Base-by-base conservation (phyloP, 768 basidiomycete genomes). In the Aureoboletus auriporus region DNA sequence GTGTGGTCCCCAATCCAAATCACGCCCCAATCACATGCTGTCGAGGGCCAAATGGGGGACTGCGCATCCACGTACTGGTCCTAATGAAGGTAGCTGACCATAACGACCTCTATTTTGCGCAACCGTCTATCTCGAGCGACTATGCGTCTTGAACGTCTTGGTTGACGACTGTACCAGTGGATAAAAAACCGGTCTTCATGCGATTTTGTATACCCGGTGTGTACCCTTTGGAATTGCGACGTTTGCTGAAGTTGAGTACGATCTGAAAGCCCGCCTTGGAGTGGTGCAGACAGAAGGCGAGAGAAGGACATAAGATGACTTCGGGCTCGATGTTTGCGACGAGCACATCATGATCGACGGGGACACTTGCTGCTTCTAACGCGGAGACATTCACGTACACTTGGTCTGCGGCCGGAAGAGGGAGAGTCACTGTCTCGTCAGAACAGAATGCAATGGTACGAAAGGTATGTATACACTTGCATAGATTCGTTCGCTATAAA, bases 201-300 rank as follows among this genome's bases (percentile, higher is more conserved):
- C 8, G 53, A 47, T 48, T 55, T 69, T 6, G 63, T 37, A 63
- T 49, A 0, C 47, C 57, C 0, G 74, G 74, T 0, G 76, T 70
- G 44, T 67, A 72, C 4, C 64, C 71, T 16, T 74, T 65, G 56
- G 68, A 66, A 51, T 82, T 75, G 37, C 71, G 69, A 23, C 79
- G 73, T 8, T 76, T 67, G 8, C 82, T 81, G 16, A 83, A 71
- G 50, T 84, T 83, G 51, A 83, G 82, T 0, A 81, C 52, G 44
- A 79, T 57, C 28, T 67, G 72, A 11, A 65, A 57, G 2, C 65
- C 60, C 1, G 60, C 70, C n/a, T 53, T 49, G 1, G 77, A 76
- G 54, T 83, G 81, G 10, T 65, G 69, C 34, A 83, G 60, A 46
- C 75, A 70, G 61, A 83, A 84, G 2, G 76, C 69, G 38, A 83